Base-by-base conservation (phyloP, 2,329 filamentous ascomycete genomes). In the Pseudogymnoascus sp. region DNA sequence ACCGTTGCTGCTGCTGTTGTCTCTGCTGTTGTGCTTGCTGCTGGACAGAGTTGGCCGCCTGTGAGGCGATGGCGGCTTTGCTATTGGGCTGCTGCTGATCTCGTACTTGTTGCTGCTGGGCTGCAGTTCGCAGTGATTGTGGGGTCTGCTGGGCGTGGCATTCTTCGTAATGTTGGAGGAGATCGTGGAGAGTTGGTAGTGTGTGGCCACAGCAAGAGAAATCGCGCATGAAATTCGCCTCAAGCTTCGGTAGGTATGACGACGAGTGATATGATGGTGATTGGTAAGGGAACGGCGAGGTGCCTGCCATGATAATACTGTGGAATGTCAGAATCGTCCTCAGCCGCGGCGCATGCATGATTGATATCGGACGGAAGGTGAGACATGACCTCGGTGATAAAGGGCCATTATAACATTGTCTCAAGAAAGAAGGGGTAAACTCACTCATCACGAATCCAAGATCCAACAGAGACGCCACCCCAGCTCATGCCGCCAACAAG, bases 361-460 rank as follows among this genome's bases (percentile, higher is more conserved):
- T 38, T 28, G 19, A 11, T 31, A 38, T 61, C 59, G 33, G 59
- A 46, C n/a, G 38, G 38, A 61, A 43, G 59, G 59, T 61, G 59
- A 61, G 59, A 43, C 59, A 40, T 31, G 50, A 11, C 31, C 50
- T 56, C 28, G 28, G 28, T 56, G 50, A 56, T 56, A 56, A 35
- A 33, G 28, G 8, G 50, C 50, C 50, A 33, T 56, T 56, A 56
- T 56, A 56, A 56, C 50, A 56, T 56, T 35, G 26, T 56, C 10
- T 56, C 50, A 33, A 19, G 28, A 56, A 64, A 41, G 50, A 59
- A 59, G 38, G 60, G 53, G 63, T 65, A 40, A 62, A 88, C 93
- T 86, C 86, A 99, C 95, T 99, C 95, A 79, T 99, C 93, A 76
- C 91, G 85, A 76, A 99, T 95, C 82, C 96, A 98, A 73, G 93